Percentiles rank a stretch among this genome's conserved stretches.
phyloP scores from a whole-genome alignment of 2,329 filamentous ascomycete genomes.

The Curvularia verruculosa region DNA sequence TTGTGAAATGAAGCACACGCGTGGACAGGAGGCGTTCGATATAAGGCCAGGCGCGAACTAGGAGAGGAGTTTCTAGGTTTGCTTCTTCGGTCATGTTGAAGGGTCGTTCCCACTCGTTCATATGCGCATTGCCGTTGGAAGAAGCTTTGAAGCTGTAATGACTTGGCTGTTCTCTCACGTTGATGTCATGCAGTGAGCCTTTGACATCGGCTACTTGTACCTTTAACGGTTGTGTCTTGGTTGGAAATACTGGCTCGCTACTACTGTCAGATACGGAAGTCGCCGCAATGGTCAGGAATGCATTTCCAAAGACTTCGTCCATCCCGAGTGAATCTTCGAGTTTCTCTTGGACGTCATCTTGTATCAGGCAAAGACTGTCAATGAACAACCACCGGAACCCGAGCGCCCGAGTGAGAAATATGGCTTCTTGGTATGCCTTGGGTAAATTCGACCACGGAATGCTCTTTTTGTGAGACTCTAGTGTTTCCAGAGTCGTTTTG shows the following conservation, averaged over 20 bases:
- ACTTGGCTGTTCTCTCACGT: constrained; percentile 44
- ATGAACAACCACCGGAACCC: constrained; percentile 48
- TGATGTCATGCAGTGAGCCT: constrained; percentile 39
- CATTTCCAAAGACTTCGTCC: constrained; percentile 41
- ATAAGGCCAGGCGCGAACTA: constrained; percentile 45
- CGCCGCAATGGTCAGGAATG: constrained; percentile 44
- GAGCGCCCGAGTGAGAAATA: constrained; percentile 44
- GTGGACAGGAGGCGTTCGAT: constrained; percentile 41
- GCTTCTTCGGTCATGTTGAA: constrained; percentile 41
- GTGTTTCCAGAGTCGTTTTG: constrained; percentile 37
- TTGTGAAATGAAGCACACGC: constrained; percentile 43
- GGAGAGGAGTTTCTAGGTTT: constrained; percentile 39
- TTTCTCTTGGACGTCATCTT: constrained; percentile 39
- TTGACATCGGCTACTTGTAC: constrained; percentile 43
- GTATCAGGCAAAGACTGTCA: constrained; percentile 43
- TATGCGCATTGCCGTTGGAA: constrained; percentile 41
- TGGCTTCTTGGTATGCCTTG: constrained; percentile 44
- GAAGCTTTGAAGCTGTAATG: constrained; percentile 48
- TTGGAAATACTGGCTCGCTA: constrained; percentile 34
- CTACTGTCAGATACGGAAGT: constrained; percentile 41
- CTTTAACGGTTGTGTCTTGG: constrained; percentile 37
- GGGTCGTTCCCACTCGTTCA: constrained; percentile 45
- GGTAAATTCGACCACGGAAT: constrained; percentile 40
- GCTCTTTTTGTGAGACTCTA: constrained; percentile 36
- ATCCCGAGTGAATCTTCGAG: constrained; percentile 36